phyloP scores from a whole-genome alignment of 2,329 filamentous ascomycete genomes.

The Zarea fungicola region DNA sequence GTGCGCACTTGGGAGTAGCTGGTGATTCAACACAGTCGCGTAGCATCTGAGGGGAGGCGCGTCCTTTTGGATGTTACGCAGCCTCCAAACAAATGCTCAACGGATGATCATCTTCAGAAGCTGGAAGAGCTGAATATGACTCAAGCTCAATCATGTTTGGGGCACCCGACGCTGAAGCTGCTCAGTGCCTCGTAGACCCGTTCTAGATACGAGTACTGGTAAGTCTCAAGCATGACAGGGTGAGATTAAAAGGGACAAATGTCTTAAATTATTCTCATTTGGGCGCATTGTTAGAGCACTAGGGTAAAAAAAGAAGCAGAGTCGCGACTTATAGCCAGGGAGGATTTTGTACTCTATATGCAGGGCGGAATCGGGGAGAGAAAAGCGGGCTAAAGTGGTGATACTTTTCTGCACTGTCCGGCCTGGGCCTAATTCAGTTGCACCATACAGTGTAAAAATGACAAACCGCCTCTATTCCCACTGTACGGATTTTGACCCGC shows the following conservation, averaged over 20 bases:
- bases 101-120: background rate
- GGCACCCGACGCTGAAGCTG: background rate
- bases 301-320: constrained; percentile 9
- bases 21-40: background rate
- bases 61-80: background rate
- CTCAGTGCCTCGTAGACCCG: background rate
- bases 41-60: background rate
- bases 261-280: too few relatives aligned
- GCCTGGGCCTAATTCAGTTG: accelerated
- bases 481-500: constrained; percentile 10
- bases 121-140: background rate
- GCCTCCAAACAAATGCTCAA: background rate
- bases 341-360: constrained; percentile 2
- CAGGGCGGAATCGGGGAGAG: background rate
- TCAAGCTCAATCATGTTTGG: background rate
- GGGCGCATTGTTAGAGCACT: background rate
- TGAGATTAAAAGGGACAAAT: constrained; percentile 9
- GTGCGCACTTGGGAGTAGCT: background rate
- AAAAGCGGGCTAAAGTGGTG: constrained; percentile 2
- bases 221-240: background rate
- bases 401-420: constrained; percentile 7
- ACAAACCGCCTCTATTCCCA: background rate
- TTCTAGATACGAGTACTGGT: background rate
- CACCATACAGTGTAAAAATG: background rate
- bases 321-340: background rate